Base-by-base conservation (phyloP, 148 eudicot genomes). In the Rhododendron molle region DNA sequence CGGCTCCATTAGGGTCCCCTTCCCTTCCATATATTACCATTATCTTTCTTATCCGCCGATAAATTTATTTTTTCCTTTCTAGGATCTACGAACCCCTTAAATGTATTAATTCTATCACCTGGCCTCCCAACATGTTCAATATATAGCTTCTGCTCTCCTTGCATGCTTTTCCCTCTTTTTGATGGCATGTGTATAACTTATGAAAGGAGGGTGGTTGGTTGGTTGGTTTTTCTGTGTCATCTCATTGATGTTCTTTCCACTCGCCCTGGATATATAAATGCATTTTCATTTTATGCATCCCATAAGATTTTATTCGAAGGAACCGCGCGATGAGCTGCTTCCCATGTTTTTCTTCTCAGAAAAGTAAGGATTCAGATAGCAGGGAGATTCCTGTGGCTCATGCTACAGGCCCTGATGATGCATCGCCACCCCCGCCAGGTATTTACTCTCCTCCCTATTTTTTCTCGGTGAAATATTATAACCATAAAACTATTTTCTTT, bases 291-390 rank as follows among this genome's bases (percentile, higher is more conserved):
- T 47, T 79, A 28, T 80, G 52, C 4, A 5, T 21, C 11, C 2
- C 3, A 14, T 3, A 34, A 2, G 13, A 28, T 34, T 56, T 18
- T 58, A 34, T 36, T 9, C 7, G 50, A 23, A 81, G 47, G 18
- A 81, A 36, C 62, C 30, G 62, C 20, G 49, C n/a, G 32, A 81
- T 81, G 83, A 81, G 49, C 65, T 81, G 83, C 72, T 81, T 81
- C 47, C 50, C 73, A 10, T 81, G 83, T 81, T 81, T 81, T 38
- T 38, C 46, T 32, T 58, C 83, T 36, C 47, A 38, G 49, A 81
- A 36, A 81, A 56, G 49, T 12, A 36, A 56, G n/a, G 38, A 38
- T 36, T 52, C 83, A 15, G 2, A 15, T 32, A 44, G 65, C 43
- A 60, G 21, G 47, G 83, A 80, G 26, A 43, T 81, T 65, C 83